Evolutionary conservation across 164 flowering plant species (phyloP).

Genomic region (Magnolia kwangsiensis): DNA sequence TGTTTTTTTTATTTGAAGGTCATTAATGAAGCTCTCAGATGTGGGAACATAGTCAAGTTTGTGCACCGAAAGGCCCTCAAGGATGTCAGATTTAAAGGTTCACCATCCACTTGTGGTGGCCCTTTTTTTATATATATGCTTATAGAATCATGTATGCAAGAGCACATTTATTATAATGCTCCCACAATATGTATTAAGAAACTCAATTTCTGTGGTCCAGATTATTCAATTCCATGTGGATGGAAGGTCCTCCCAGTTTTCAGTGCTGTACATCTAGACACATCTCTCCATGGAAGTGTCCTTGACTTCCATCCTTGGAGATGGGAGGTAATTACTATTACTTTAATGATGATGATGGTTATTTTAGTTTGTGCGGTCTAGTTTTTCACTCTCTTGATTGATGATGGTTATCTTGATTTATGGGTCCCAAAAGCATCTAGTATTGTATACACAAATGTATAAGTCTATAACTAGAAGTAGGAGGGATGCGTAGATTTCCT

Average conservation of each 20-base stretch:
- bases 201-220: slow-evolving; percentile 25
- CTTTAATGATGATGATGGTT: neutral
- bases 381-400: too few relatives aligned
- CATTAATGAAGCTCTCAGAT: slow-evolving; percentile 63
- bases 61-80: slow-evolving; percentile 72
- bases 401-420: too few relatives aligned
- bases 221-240: slow-evolving; percentile 55
- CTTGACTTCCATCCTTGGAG: slow-evolving; percentile 62
- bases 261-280: slow-evolving; percentile 67
- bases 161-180: slow-evolving; percentile 5
- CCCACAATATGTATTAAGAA: neutral
- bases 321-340: slow-evolving; percentile 48
- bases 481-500: too few relatives aligned
- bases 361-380: too few relatives aligned
- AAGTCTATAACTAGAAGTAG: too few relatives aligned
- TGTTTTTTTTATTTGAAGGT: slow-evolving; percentile 33
- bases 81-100: slow-evolving; percentile 66
- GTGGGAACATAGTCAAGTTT: slow-evolving; percentile 66
- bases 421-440: neutral
- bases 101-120: neutral
- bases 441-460: neutral
- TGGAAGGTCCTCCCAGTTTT: slow-evolving; percentile 83
- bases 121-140: neutral
- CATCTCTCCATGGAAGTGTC: slow-evolving; percentile 46
- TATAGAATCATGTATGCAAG: slow-evolving; percentile 24